phyloP scores from a whole-genome alignment of 306 rosid genomes.

The Vigna trinervia region DNA sequence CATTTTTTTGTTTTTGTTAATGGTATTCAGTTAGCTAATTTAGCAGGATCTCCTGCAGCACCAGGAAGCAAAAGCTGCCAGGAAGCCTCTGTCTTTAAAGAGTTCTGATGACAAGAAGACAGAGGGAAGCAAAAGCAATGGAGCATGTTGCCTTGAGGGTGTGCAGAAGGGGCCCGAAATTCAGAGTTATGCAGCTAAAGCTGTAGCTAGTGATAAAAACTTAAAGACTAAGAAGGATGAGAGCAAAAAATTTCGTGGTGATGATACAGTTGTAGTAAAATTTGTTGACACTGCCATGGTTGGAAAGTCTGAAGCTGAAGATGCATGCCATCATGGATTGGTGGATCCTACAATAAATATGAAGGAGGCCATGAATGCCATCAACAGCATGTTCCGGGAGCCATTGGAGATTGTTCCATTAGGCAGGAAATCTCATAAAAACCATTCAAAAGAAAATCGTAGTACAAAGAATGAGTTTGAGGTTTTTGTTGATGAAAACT shows the following conservation, averaged over 20 bases:
- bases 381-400: slow-evolving; percentile 84
- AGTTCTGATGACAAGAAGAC: slow-evolving; percentile 39
- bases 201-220: slow-evolving; percentile 42
- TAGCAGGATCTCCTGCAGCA: slow-evolving; percentile 44
- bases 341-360: slow-evolving; percentile 94
- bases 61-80: slow-evolving; percentile 56
- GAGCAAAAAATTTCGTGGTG: slow-evolving; percentile 52
- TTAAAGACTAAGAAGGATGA: slow-evolving; percentile 46
- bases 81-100: slow-evolving; percentile 50
- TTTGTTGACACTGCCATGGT: slow-evolving; percentile 82
- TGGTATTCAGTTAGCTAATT: slow-evolving; percentile 41
- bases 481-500: slow-evolving; percentile 69
- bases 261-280: slow-evolving; percentile 71
- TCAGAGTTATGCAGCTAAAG: slow-evolving; percentile 40
- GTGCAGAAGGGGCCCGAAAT: slow-evolving; percentile 37
- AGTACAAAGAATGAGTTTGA: slow-evolving; percentile 49
- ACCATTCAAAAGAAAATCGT: slow-evolving; percentile 41
- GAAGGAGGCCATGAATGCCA: slow-evolving; percentile 93
- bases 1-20: slow-evolving; percentile 22
- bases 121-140: slow-evolving; percentile 48
- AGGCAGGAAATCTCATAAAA: slow-evolving; percentile 55
- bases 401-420: slow-evolving; percentile 68
- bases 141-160: slow-evolving; percentile 39
- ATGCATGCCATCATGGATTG: slow-evolving; percentile 90
- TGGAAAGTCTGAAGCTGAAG: slow-evolving; percentile 83